Percentiles rank a stretch among this genome's conserved stretches.
Conservation (phyloP, 768 basidiomycete genomes). For the Suillus subluteus region DNA sequence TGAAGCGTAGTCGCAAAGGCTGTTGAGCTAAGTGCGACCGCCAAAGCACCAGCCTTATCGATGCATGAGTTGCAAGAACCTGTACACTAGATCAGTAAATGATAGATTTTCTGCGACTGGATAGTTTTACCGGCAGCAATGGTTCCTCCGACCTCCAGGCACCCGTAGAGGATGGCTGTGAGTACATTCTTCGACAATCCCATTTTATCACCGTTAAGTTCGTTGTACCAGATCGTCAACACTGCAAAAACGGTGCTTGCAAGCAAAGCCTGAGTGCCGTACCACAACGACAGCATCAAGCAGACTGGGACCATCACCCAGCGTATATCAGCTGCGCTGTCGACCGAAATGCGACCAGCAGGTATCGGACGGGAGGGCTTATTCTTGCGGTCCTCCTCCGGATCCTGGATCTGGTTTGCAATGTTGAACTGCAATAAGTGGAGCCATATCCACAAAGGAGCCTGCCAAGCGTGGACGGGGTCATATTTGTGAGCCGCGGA, state of each 20-base stretch:
- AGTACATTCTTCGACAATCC: constrained; percentile 43
- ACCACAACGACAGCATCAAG: constrained; percentile 31
- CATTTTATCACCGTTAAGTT: constrained; percentile 39
- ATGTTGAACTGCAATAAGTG: constrained; percentile 44
- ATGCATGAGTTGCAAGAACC: constrained; percentile 28
- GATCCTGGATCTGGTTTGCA: constrained; percentile 42
- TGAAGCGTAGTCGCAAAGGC: constrained; percentile 52
- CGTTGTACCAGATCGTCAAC: constrained; percentile 42
- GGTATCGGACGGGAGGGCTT: constrained; percentile 48
- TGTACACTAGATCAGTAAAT: constrained; percentile 20
- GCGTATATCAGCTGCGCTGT: constrained; percentile 37
- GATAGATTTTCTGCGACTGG: background rate
- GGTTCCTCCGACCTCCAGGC: constrained; percentile 42
- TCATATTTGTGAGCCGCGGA: constrained; percentile 26
- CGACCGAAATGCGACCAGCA: constrained; percentile 40
- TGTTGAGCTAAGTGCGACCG: constrained; percentile 39
- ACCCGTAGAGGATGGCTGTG: constrained; percentile 43
- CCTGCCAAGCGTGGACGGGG: constrained; percentile 21
- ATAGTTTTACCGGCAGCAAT: constrained; percentile 38
- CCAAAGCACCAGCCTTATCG: constrained; percentile 28
- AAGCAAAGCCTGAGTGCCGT: constrained; percentile 36
- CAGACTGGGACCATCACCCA: constrained; percentile 39
- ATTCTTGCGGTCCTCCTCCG: constrained; percentile 44
- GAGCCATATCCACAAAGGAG: constrained; percentile 45
- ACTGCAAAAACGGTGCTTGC: constrained; percentile 35